A percentile compares a stretch with the other conserved stretches of the same genome.
phyloP scores from a whole-genome alignment of 176 grass and related monocot genomes.

The Saccharum spontaneum region DNA sequence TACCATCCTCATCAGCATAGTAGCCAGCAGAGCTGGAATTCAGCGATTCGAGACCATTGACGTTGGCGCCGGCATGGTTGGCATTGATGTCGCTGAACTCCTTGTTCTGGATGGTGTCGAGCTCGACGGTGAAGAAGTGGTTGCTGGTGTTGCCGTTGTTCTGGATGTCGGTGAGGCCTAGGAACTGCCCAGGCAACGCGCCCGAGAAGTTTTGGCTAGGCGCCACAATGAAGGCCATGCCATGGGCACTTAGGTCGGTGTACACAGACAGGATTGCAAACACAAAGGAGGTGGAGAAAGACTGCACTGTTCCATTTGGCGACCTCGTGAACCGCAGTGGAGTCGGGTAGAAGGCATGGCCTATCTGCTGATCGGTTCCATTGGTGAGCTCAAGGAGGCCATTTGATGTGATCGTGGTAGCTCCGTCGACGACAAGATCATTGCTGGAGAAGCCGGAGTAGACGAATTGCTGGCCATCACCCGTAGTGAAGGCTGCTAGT shows the following conservation, averaged over 20 bases:
- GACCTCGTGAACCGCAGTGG: slow-evolving; percentile 1
- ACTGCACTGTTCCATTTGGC: not conserved
- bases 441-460: slow-evolving; percentile 33
- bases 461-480: not conserved
- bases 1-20: slow-evolving; percentile 23
- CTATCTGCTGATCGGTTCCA: slow-evolving; percentile 19
- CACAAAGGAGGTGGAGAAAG: slow-evolving; percentile 47
- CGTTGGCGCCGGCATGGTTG: slow-evolving; percentile 49
- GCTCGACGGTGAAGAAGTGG: slow-evolving; percentile 45
- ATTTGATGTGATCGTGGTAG: slow-evolving; percentile 22
- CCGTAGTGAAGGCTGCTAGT: not conserved
- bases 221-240: slow-evolving; percentile 44
- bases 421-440: slow-evolving; percentile 10
- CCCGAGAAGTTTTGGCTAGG: slow-evolving; percentile 11
- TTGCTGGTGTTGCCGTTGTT: slow-evolving; percentile 35
- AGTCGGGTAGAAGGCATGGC: slow-evolving; percentile 37
- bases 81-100: slow-evolving; percentile 41
- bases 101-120: slow-evolving; percentile 47
- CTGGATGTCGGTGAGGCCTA: slow-evolving; percentile 40
- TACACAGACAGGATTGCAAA: slow-evolving; percentile 33
- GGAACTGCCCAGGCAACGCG: slow-evolving; percentile 21
- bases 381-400: slow-evolving; percentile 51
- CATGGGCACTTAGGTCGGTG: slow-evolving; percentile 34
- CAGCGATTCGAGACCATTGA: slow-evolving; percentile 31
- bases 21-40: slow-evolving; percentile 29